These are phyloP conservation scores for Aspergillus taichungensis DNA, from an alignment of 495 filamentous ascomycete species.

Conservation along the genomic window DNA sequence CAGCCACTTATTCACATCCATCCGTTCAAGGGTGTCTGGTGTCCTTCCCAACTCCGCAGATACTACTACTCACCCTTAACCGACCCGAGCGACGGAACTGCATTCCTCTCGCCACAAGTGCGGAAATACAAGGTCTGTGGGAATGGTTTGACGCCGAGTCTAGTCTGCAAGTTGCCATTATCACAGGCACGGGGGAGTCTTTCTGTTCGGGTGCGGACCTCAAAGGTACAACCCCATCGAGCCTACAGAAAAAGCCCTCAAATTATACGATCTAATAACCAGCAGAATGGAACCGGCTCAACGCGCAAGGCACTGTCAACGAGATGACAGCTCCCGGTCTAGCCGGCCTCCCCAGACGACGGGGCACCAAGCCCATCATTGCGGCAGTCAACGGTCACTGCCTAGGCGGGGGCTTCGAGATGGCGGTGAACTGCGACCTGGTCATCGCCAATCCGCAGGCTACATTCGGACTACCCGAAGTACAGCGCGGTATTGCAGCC, in stretches of 20 bases:
- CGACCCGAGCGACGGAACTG: conserved; percentile 39
- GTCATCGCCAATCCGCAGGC: conserved; percentile 49
- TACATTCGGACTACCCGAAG: conserved; percentile 58
- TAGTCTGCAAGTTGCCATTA: conserved; percentile 41
- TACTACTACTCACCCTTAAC: conserved; percentile 36
- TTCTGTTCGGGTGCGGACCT: conserved; percentile 53
- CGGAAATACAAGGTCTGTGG: conserved; percentile 41
- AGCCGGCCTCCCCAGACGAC: conserved; percentile 45
- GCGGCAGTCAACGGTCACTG: conserved; percentile 69
- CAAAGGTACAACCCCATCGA: conserved; percentile 15
- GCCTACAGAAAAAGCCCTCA: too few species aligned
- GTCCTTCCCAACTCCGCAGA: conserved; percentile 33
- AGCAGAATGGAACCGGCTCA: conserved; percentile 34
- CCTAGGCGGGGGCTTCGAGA: conserved; percentile 68
- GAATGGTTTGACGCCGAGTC: conserved; percentile 45
- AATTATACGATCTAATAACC: background rate
- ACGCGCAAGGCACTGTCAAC: conserved; percentile 27
- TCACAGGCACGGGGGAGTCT: conserved; percentile 46
- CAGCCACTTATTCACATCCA: conserved; percentile 9
- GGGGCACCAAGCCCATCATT: conserved; percentile 52
- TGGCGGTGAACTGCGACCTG: conserved; percentile 61
- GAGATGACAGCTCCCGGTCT: conserved; percentile 42
- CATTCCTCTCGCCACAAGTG: conserved; percentile 38
- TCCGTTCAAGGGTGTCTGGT: conserved; percentile 22
- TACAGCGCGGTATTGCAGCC: conserved; percentile 59